A percentile compares a stretch with the other conserved stretches of the same genome.
Conservation (phyloP, 1,284 basidiomycete genomes). For the Boletus sp. region DNA sequence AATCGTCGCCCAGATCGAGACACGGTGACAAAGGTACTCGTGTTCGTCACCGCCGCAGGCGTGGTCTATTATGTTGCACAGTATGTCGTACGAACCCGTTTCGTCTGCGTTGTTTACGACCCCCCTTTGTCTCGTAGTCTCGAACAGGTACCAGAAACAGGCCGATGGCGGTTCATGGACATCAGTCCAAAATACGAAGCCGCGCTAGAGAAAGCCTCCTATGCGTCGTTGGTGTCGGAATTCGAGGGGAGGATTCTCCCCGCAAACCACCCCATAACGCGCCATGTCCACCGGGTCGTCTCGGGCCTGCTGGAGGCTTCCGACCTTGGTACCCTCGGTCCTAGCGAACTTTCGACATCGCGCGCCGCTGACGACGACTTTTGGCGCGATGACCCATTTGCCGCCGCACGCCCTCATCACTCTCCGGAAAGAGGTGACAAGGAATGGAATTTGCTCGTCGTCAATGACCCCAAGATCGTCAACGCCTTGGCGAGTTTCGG, state of each 20-base stretch:
- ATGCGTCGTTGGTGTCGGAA: slow-evolving; percentile 56
- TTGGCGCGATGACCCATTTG: slow-evolving; percentile 32
- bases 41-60: slow-evolving; percentile 29
- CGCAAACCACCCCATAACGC: slow-evolving; percentile 64
- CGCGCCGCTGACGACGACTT: slow-evolving; percentile 14
- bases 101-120: background rate
- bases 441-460: slow-evolving; percentile 82
- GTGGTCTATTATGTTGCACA: slow-evolving; percentile 36
- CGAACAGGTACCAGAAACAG: slow-evolving; percentile 82
- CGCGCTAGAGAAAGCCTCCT: slow-evolving; percentile 54
- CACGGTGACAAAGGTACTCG: slow-evolving; percentile 22
- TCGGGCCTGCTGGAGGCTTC: slow-evolving; percentile 74
- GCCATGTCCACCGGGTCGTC: slow-evolving; percentile 72
- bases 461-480: slow-evolving; percentile 71
- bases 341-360: slow-evolving; percentile 17
- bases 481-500: slow-evolving; percentile 86
- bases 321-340: slow-evolving; percentile 56
- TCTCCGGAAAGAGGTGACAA: slow-evolving; percentile 39
- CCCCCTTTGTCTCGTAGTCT: slow-evolving; percentile 49
- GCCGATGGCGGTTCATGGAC: slow-evolving; percentile 85
- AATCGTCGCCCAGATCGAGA: slow-evolving; percentile 13
- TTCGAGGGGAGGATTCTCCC: slow-evolving; percentile 68
- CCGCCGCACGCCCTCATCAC: slow-evolving; percentile 29
- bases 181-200: slow-evolving; percentile 64
- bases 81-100: slow-evolving; percentile 21